phyloP scores from a whole-genome alignment of 2,329 filamentous ascomycete species.

The Xylariomycetidae sp. region DNA sequence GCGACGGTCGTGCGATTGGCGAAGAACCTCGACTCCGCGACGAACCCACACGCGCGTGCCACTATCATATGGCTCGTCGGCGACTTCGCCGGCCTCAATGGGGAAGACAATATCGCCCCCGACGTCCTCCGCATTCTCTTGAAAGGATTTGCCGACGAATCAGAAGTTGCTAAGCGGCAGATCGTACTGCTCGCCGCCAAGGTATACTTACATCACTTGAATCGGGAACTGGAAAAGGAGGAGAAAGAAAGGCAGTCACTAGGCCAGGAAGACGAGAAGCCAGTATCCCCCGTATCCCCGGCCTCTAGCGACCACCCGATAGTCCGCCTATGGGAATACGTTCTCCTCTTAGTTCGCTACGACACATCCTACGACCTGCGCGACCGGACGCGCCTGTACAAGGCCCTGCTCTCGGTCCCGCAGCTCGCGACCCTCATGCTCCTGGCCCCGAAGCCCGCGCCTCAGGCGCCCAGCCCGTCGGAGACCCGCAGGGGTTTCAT shows the following conservation, averaged over 20 bases:
- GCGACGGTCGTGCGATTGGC: conserved; percentile 85
- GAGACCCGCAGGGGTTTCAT: conserved; percentile 74
- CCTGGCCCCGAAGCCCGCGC: conserved; percentile 89
- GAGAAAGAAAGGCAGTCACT: conserved; percentile 11
- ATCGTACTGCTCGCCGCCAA: conserved; percentile 93
- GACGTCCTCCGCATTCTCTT: conserved; percentile 87
- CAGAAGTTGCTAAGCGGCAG: conserved; percentile 82
- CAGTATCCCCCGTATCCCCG: conserved; percentile 27
- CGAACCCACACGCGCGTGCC: conserved; percentile 81
- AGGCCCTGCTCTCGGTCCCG: conserved; percentile 73
- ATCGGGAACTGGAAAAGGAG: conserved; percentile 49
- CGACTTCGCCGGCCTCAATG: conserved; percentile 78
- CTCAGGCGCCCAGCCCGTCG: conserved; percentile 83
- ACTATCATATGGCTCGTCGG: conserved; percentile 98
- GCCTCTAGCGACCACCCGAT: conserved; percentile 65
- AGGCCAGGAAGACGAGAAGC: conserved; percentile 29
- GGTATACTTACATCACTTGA: conserved; percentile 86
- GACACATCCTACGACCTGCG: conserved; percentile 93
- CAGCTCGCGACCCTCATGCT: conserved; percentile 88
- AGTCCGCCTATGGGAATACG: conserved; percentile 76
- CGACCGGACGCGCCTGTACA: conserved; percentile 85
- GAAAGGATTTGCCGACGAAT: conserved; percentile 79
- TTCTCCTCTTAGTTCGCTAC: conserved; percentile 80
- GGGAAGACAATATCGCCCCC: conserved; percentile 84
- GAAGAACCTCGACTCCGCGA: conserved; percentile 84